These are phyloP conservation scores for Rutidosis leptorrhynchoides DNA, from an alignment of 129 eudicot genomes.

Conservation along the genomic window DNA sequence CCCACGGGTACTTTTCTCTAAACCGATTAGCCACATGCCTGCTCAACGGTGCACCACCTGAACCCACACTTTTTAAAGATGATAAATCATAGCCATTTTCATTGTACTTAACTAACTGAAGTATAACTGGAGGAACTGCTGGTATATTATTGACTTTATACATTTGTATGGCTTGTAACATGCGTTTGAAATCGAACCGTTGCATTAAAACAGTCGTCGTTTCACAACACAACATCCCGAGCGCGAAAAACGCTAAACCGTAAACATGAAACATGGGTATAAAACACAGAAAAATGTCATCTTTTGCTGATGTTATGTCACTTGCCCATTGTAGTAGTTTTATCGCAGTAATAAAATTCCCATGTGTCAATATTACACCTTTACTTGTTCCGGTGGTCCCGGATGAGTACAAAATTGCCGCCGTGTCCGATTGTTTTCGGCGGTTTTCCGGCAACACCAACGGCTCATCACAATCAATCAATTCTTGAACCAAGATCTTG, in stretches of 20 bases:
- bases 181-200: conserved; percentile 51
- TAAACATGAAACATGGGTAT: conserved; percentile 77
- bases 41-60: conserved; percentile 76
- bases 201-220: conserved; percentile 53
- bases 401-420: conserved; percentile 66
- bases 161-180: conserved; percentile 66
- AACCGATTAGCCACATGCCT: conserved; percentile 47
- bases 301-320: conserved; percentile 40
- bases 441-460: conserved; percentile 34
- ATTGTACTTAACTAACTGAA: conserved; percentile 48
- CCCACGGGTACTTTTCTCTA: conserved; percentile 59
- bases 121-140: conserved; percentile 78
- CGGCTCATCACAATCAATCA: conserved; percentile 42
- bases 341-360: conserved; percentile 45
- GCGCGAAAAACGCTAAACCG: conserved; percentile 56
- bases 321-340: conserved; percentile 47
- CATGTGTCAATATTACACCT: conserved; percentile 63
- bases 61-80: conserved; percentile 49
- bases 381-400: conserved; percentile 80
- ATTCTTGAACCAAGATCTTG: conserved; percentile 46
- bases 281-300: conserved; percentile 61
- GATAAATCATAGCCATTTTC: conserved; percentile 46
- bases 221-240: conserved; percentile 53
- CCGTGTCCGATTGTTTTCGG: conserved; percentile 53
- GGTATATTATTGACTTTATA: conserved; percentile 50